Conservation (phyloP, 2,329 filamentous ascomycete species). For the Ascochyta viciae-villosae region DNA sequence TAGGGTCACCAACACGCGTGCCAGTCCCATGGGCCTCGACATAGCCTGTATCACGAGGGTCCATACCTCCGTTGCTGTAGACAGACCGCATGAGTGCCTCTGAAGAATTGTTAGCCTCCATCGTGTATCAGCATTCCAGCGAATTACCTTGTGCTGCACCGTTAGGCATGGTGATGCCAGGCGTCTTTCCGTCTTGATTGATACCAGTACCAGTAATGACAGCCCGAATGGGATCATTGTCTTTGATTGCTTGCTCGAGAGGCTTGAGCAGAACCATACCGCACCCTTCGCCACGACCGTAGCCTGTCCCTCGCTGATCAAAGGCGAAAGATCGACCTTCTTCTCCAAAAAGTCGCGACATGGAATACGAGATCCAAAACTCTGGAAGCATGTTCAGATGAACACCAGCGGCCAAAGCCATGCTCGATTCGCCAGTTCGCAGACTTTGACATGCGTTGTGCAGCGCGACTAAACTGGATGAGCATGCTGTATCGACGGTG, state of each 20-base stretch:
- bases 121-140: background rate
- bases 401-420: slow-evolving; percentile 35
- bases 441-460: slow-evolving; percentile 41
- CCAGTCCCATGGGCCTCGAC: slow-evolving; percentile 58
- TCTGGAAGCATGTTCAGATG: slow-evolving; percentile 36
- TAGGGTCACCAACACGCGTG: slow-evolving; percentile 56
- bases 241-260: slow-evolving; percentile 63
- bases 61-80: slow-evolving; percentile 31
- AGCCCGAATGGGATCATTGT: slow-evolving; percentile 61
- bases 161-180: slow-evolving; percentile 66
- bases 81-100: slow-evolving; percentile 29
- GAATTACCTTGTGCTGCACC: slow-evolving; percentile 54
- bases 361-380: slow-evolving; percentile 33
- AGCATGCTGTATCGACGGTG: slow-evolving; percentile 45
- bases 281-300: slow-evolving; percentile 69
- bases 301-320: slow-evolving; percentile 65
- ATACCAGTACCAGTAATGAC: slow-evolving; percentile 52
- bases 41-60: slow-evolving; percentile 35
- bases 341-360: slow-evolving; percentile 33
- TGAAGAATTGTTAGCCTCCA: background rate
- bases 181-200: slow-evolving; percentile 63
- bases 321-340: slow-evolving; percentile 43
- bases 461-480: slow-evolving; percentile 35
- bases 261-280: slow-evolving; percentile 66
- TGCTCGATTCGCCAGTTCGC: slow-evolving; percentile 31